Percentiles rank a stretch among this genome's conserved stretches.
Evolutionary conservation across 305 asterid species (phyloP).

Genomic region (Striga hermonthica): DNA sequence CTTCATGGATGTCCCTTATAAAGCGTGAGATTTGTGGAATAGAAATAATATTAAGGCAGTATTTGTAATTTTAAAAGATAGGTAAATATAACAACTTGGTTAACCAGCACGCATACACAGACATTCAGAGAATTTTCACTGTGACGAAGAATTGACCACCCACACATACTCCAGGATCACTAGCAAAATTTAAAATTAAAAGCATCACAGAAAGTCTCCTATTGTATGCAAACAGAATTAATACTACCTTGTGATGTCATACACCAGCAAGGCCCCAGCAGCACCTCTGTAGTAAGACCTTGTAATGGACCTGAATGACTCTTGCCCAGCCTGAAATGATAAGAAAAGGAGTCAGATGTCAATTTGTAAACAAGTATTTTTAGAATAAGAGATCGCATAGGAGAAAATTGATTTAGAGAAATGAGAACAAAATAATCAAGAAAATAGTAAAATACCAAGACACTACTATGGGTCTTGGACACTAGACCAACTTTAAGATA

Average conservation of each 20-base stretch:
- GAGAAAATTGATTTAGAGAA: neutral
- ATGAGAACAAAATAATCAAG: neutral
- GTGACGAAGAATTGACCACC: neutral
- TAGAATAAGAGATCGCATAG: neutral
- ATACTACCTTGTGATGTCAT: conserved; percentile 80
- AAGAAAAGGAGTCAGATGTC: neutral
- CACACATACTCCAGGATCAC: neutral
- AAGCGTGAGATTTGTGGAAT: too few relatives aligned
- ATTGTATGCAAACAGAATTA: neutral
- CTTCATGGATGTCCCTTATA: too few relatives aligned
- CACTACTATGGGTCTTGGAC: too few relatives aligned
- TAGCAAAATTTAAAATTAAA: too few relatives aligned
- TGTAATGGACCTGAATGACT: conserved; percentile 51
- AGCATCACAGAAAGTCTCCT: too few relatives aligned
- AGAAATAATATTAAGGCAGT: too few relatives aligned
- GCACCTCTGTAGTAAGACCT: conserved; percentile 92
- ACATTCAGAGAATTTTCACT: neutral
- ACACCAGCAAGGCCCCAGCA: conserved; percentile 82
- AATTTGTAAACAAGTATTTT: neutral
- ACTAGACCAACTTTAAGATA: too few relatives aligned
- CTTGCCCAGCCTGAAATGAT: conserved; percentile 41
- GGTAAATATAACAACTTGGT: too few relatives aligned
- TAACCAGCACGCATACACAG: too few relatives aligned
- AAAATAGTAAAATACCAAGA: too few relatives aligned
- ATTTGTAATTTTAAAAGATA: too few relatives aligned